These are phyloP conservation scores for Fallopia convolvulus DNA, from an alignment of 148 eudicot genomes.

Conservation along the genomic window DNA sequence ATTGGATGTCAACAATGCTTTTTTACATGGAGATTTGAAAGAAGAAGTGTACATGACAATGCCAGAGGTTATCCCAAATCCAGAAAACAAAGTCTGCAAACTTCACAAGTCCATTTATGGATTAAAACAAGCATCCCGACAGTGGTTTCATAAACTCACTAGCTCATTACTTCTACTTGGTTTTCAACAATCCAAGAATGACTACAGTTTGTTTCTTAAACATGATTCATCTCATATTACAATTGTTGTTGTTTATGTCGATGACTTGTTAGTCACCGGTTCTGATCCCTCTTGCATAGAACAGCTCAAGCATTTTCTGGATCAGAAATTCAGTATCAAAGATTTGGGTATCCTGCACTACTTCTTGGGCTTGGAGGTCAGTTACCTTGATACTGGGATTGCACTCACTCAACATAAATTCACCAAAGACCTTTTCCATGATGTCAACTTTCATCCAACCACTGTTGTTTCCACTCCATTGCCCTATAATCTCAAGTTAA, in stretches of 20 bases:
- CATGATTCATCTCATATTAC: background rate
- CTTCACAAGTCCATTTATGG: background rate
- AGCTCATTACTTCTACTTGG: background rate
- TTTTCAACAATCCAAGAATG: background rate
- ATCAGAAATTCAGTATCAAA: too few species aligned
- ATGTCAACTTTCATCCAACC: too few species aligned
- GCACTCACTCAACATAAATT: background rate
- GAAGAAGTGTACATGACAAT: background rate
- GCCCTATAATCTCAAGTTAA: background rate
- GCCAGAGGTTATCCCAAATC: background rate
- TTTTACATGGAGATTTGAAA: background rate
- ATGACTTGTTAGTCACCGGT: background rate
- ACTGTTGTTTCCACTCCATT: background rate
- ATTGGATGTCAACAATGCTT: background rate
- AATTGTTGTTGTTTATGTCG: background rate
- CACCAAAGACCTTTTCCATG: background rate
- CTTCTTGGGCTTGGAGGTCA: background rate
- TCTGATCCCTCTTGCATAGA: background rate
- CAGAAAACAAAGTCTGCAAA: background rate
- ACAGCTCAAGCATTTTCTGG: background rate
- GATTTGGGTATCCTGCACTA: background rate
- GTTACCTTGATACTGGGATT: background rate
- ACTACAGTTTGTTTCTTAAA: too few species aligned
- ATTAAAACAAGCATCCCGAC: background rate
- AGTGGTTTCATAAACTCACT: background rate